Conservation (phyloP, 176 grass and related monocot genomes). For the Saccharum spontaneum region DNA sequence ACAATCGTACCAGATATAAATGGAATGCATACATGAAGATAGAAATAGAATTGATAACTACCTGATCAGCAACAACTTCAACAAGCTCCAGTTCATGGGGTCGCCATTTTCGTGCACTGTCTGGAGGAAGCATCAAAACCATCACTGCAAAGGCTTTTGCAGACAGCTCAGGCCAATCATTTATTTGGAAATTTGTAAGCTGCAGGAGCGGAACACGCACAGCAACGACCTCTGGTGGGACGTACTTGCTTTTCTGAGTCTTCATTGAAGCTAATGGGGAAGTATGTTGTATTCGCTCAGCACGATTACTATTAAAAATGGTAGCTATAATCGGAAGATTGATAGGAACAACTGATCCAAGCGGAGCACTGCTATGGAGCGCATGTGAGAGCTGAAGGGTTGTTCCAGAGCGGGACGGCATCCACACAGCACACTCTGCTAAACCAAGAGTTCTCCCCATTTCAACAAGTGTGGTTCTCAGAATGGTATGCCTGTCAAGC, state of each 20-base stretch:
- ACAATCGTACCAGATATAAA: slow-evolving; percentile 2
- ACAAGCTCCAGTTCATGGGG: slow-evolving; percentile 82
- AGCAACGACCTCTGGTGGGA: slow-evolving; percentile 73
- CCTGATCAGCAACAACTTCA: slow-evolving; percentile 92
- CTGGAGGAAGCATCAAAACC: slow-evolving; percentile 85
- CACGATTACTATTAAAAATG: slow-evolving; percentile 60
- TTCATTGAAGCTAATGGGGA: slow-evolving; percentile 56
- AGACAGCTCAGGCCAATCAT: slow-evolving; percentile 70
- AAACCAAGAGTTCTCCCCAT: slow-evolving; percentile 67
- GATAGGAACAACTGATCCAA: slow-evolving; percentile 53
- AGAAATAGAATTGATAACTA: slow-evolving; percentile 34
- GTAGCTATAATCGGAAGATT: slow-evolving; percentile 56
- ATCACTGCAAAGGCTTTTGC: slow-evolving; percentile 79
- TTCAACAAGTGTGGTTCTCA: slow-evolving; percentile 83
- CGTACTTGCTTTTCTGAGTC: slow-evolving; percentile 47
- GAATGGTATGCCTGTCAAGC: slow-evolving; percentile 81
- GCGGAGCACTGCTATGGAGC: slow-evolving; percentile 37
- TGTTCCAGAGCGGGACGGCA: slow-evolving; percentile 60
- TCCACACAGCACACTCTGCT: slow-evolving; percentile 83
- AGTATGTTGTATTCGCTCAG: slow-evolving; percentile 50
- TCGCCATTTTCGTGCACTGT: slow-evolving; percentile 80
- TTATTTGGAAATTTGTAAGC: slow-evolving; percentile 85
- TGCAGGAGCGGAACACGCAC: slow-evolving; percentile 79
- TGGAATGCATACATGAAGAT: neutral
- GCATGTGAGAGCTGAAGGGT: slow-evolving; percentile 76